These are phyloP conservation scores for Otatea glauca DNA, from an alignment of 176 grass and related monocot genomes.

Conservation along the genomic window DNA sequence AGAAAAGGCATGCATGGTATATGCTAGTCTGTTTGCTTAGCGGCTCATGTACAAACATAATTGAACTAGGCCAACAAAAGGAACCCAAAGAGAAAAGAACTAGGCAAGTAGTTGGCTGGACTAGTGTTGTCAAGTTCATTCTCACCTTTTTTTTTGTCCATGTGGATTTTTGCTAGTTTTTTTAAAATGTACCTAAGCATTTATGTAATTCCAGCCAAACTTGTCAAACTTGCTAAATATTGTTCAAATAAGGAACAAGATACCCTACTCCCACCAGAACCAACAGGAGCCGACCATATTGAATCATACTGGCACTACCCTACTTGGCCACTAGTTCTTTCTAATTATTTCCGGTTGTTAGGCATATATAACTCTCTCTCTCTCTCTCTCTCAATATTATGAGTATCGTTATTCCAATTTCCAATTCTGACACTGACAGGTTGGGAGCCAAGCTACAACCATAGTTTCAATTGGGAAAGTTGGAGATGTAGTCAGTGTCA, in stretches of 20 bases:
- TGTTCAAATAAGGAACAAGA: not conserved
- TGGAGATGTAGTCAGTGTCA: no score
- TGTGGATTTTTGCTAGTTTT: not conserved
- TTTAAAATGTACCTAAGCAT: not conserved
- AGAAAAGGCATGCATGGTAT: not conserved
- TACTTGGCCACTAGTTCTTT: not conserved
- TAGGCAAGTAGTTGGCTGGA: not conserved
- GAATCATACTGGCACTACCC: slow-evolving; percentile 2
- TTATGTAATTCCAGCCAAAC: slow-evolving; percentile 3
- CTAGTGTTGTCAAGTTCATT: not conserved
- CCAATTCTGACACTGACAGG: no score
- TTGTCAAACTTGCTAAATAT: not conserved
- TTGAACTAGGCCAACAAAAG: not conserved
- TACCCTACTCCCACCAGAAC: not conserved
- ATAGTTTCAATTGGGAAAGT: no score
- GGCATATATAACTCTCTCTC: not conserved
- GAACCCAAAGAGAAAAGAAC: not conserved
- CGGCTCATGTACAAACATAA: not conserved
- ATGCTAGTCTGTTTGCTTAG: not conserved
- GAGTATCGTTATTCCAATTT: no score
- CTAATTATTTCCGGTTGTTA: not conserved
- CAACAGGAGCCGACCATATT: not conserved
- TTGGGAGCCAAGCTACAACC: no score
- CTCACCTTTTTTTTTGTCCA: not conserved
- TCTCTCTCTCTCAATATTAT: no score